A percentile compares a stretch with the other conserved stretches of the same genome.
These are phyloP conservation scores for Pythium apleroticum DNA, from an alignment of 352 stramenopile species.

Conservation along the genomic window DNA sequence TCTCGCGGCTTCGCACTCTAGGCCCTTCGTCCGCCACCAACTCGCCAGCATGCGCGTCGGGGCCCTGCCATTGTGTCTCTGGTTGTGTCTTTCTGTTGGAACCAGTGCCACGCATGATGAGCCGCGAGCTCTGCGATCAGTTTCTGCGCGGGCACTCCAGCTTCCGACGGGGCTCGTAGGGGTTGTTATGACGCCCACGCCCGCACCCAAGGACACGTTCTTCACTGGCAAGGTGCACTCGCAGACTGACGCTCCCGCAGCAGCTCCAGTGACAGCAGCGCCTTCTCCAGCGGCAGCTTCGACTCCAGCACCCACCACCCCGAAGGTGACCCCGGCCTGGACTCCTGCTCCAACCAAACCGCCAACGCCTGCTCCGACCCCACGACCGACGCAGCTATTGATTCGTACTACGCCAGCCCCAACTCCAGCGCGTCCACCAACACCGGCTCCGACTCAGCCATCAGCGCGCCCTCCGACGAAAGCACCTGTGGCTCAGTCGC, in stretches of 20 bases:
- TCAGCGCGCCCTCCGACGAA: neutral
- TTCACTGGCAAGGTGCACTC: neutral
- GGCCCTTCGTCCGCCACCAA: neutral
- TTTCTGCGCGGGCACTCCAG: neutral
- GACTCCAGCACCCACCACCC: neutral
- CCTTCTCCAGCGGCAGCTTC: neutral
- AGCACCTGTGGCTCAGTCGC: neutral
- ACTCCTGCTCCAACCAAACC: neutral
- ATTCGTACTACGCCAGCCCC: neutral
- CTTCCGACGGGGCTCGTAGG: neutral
- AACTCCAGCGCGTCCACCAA: neutral
- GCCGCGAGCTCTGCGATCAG: neutral
- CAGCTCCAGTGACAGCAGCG: neutral
- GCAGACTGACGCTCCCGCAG: neutral
- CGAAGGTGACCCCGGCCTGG: neutral
- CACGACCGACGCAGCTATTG: neutral
- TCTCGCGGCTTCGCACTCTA: neutral
- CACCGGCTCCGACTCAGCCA: neutral
- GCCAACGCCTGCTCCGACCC: neutral
- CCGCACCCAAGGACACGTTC: neutral
- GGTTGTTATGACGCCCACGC: neutral
- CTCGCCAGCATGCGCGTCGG: neutral
- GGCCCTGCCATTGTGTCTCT: neutral
- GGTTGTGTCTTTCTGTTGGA: neutral
- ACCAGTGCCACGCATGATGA: neutral